Evolutionary conservation across 1,284 basidiomycete genomes (phyloP).

Genomic region (Leccinum variabile): DNA sequence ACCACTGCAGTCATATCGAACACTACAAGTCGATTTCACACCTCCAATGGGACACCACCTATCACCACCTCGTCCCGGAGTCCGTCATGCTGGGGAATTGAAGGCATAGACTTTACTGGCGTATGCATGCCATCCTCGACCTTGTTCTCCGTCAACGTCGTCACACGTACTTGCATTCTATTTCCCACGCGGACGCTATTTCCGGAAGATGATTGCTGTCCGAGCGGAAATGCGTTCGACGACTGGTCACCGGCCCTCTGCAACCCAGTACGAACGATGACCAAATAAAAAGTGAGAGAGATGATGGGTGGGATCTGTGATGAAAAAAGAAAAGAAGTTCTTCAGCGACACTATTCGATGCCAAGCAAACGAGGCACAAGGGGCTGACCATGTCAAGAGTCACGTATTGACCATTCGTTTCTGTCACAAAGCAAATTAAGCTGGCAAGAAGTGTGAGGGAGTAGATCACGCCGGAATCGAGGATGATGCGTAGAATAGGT

Average conservation of each 20-base stretch:
- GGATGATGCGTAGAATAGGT: neutral
- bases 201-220: neutral
- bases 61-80: neutral
- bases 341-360: neutral
- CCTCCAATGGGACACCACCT: neutral
- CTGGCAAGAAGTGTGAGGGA: neutral
- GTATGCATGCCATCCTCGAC: neutral
- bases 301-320: neutral
- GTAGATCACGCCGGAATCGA: constrained; percentile 3
- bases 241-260: neutral
- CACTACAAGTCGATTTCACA: neutral
- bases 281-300: neutral
- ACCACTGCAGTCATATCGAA: neutral
- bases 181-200: neutral
- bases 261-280: neutral
- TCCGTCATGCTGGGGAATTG: neutral
- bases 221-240: neutral
- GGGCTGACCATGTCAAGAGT: constrained; percentile 1
- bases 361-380: neutral
- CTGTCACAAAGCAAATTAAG: neutral
- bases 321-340: neutral
- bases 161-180: neutral
- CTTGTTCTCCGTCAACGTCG: neutral
- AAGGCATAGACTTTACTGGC: neutral
- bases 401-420: constrained; percentile 5